Evolutionary conservation across 2,329 filamentous ascomycete genomes (phyloP), one percentile per base, ranked within the genome.

Genomic region (Aspergillus amoenus): DNA sequence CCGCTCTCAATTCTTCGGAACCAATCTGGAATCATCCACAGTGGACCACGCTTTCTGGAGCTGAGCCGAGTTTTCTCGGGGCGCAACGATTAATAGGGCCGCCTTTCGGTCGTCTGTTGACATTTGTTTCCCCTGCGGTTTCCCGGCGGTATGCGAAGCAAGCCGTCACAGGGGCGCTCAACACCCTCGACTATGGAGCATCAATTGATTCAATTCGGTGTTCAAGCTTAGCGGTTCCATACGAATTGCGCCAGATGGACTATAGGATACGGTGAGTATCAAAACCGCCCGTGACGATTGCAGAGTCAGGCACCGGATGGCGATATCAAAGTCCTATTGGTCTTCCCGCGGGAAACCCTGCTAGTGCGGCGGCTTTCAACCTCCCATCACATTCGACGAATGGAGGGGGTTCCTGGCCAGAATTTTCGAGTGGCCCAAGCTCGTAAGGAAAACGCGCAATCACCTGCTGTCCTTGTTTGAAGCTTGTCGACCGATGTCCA

Each of bases 261-360:
- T 44, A 3, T 12, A 17, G 43, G 11, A 24, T 30, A 47, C 30
- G 45, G n/a, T 47, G 45, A 34, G 30, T 45, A 18, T 45, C 22
- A 24, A 45, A 30, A 30, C 27, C 27, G 24, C 15, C 43, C 43
- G 30, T 24, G 30, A 15, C 39, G 43, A 18, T 18, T 17, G 50
- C 41, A 52, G 51, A 47, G 47, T 13, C 51, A 47, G 43, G 51
- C 34, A 47, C 51, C 37, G 32, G 18, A 54, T 49, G 54, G 43
- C 52, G 49, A 48, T 44, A 43, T 47, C 24, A 9, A 30, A 47
- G 46, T 37, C 24, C 39, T 22, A 60, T 57, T 57, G 50, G 57
- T 27, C 45, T 56, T 49, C 54, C 55, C 48, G 55, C 57, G 54
- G 60, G 37, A 60, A 61, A 60, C 54, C 58, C 55, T 52, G 44